Evolutionary conservation across 2,329 filamentous ascomycete species (phyloP).

Genomic region (Dothiorella sarmentorum): DNA sequence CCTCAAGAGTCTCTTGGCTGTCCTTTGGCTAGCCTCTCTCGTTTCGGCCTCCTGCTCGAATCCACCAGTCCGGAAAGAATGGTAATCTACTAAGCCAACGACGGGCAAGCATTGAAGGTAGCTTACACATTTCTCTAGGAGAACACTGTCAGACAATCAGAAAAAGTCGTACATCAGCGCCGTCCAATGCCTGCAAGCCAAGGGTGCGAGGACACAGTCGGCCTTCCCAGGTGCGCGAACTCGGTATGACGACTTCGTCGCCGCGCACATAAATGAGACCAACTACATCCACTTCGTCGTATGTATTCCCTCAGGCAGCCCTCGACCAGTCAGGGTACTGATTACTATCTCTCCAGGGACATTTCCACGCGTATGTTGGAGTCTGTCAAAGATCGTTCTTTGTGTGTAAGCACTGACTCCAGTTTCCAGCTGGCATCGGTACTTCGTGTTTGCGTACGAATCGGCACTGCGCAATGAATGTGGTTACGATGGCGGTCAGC

Average conservation of each 20-base stretch:
- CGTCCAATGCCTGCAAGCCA: slow-evolving; percentile 34
- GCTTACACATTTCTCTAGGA: slow-evolving; percentile 20
- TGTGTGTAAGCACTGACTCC: background rate
- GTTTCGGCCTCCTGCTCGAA: background rate
- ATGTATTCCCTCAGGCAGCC: background rate
- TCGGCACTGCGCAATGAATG: slow-evolving; percentile 5
- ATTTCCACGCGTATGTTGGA: slow-evolving; percentile 11
- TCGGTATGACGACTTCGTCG: slow-evolving; percentile 38
- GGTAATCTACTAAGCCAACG: background rate
- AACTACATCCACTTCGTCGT: slow-evolving; percentile 13
- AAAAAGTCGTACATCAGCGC: slow-evolving; percentile 35
- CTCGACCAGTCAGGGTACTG: background rate
- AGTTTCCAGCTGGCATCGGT: slow-evolving; percentile 1
- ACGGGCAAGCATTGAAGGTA: background rate
- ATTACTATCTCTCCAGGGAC: background rate
- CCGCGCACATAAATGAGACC: slow-evolving; percentile 32
- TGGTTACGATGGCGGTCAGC: slow-evolving; percentile 7
- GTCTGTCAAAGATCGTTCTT: background rate
- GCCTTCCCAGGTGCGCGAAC: slow-evolving; percentile 30
- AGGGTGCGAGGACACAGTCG: slow-evolving; percentile 29
- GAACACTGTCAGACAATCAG: slow-evolving; percentile 20
- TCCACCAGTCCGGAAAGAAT: slow-evolving; percentile 12
- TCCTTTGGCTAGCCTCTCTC: background rate
- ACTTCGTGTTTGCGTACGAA: slow-evolving; percentile 5
- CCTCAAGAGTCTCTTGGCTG: background rate